Base-by-base conservation (phyloP, 345 rosid genomes). In the Erucastrum elatum region DNA sequence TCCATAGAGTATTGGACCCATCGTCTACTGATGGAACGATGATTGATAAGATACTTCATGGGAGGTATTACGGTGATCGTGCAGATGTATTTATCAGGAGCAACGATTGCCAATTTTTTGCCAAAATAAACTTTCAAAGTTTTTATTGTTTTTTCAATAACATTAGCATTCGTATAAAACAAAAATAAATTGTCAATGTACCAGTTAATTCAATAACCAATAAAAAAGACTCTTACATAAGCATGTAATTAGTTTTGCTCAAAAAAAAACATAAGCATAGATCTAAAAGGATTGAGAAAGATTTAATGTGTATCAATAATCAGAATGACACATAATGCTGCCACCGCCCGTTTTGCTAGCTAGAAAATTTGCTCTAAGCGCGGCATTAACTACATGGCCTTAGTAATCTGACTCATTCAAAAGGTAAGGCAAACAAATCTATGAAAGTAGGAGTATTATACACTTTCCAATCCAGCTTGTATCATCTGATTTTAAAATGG, bases 331-430 rank as follows among this genome's bases (percentile, higher is more conserved):
- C 11, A 61, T 5, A 46, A 8, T 73, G 27, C 5, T 46, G 49
- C 59, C 9, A 37, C 60, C 6, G 33, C 60, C 66, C 59, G 58
- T 39, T 67, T 39, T 29, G 26, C 5, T 16, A 66, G 16, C 71
- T 35, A n/a, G 4, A 68, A 67, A 75, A 35, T 8, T 4, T 39
- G 33, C 9, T 56, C 46, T 17, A 29, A 17, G 13, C 25, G 13
- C 25, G 7, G 68, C 80, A 70, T 77, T 77, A 26, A 64, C 6
- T 64, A 64, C 35, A 34, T 55, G 68, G 55, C 41, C 30, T 72
- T 41, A 4, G 12, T 6, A 9, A 66, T 72, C 73, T 79, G 78
- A 79, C 78, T 15, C 8, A 67, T 73, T 73, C 69, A 79, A 79
- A 73, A 77, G 60, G 64, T 26, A 67, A 25, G 6, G 37, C 33